Evolutionary conservation across 352 stramenopile species (phyloP), one percentile per base, ranked within the genome.

Genomic region (Pythium aristosporum): DNA sequence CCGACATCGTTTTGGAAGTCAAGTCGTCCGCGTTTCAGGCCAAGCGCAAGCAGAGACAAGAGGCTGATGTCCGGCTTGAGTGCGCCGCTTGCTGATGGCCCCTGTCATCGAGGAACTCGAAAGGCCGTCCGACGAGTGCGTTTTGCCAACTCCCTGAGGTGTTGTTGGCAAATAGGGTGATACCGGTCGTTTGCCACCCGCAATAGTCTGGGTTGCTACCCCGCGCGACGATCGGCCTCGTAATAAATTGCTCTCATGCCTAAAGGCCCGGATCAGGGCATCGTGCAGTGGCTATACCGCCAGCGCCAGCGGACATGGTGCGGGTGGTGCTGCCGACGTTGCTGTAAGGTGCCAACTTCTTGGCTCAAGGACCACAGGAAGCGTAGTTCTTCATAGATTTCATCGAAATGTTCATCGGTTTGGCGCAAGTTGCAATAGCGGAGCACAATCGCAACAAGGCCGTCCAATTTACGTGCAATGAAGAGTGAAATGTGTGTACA

Each of bases 61-160:
- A 68, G 1, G 68, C 71, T 12, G n/a, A 78, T 28, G 16, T 76
- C 68, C 4, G 68, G 71, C 56, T 78, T 78, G 30, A 76, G 16
- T 1, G 57, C n/a, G n/a, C 3, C 61, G 54, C 5, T 21, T 49
- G 11, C 63, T 42, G 2, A 60, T 50, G 2, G 67, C 68, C 7
- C 71, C 68, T 18, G 64, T 66, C 43, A 68, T 74, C 37, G 63
- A 76, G 30, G 68, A 74, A 50, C 46, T 65, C 41, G 57, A 52
- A 4, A 79, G 43, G 2, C 41, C 48, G 21, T 74, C 67, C 16
- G n/a, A 60, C 15, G 43, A 56, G 56, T 56, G 48, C 5, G 53
- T 65, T 0, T 60, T 46, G 13, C 59, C 65, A 2, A 61, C 55
- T 8, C 20, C 67, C 67, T 9, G 28, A n/a, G 61, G 70, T 73